Conservation (phyloP, 148 eudicot genomes). For the Nepenthes gracilis region DNA sequence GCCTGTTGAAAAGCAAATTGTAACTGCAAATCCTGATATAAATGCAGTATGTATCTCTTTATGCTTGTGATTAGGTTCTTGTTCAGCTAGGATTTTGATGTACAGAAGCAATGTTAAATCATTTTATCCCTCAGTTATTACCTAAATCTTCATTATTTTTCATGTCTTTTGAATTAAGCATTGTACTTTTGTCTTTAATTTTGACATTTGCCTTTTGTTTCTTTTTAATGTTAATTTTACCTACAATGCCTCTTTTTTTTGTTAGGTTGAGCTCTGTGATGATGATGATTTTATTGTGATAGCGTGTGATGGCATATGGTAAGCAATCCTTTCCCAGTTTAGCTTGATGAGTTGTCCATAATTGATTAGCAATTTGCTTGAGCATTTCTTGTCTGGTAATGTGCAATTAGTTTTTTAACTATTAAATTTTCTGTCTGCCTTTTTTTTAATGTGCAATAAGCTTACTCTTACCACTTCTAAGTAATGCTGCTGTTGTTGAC, state of each 20-base stretch:
- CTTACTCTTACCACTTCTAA: too few relatives aligned
- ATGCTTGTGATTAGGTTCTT: background rate
- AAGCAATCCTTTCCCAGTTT: slow-evolving; percentile 15
- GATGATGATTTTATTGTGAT: slow-evolving; percentile 91
- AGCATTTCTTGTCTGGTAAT: background rate
- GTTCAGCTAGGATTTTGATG: background rate
- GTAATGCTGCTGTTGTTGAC: too few relatives aligned
- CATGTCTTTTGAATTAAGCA: too few relatives aligned
- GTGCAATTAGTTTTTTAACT: too few relatives aligned
- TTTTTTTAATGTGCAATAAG: too few relatives aligned
- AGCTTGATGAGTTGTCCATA: background rate
- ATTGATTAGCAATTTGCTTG: background rate
- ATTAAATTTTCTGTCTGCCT: too few relatives aligned
- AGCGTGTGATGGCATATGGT: slow-evolving; percentile 99
- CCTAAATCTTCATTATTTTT: background rate
- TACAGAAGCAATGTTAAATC: background rate
- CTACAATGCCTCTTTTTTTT: background rate
- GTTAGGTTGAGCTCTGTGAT: slow-evolving; percentile 73
- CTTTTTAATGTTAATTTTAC: background rate
- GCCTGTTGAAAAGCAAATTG: slow-evolving; percentile 87
- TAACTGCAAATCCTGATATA: slow-evolving; percentile 88
- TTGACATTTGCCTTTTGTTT: background rate
- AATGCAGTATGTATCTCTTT: slow-evolving; percentile 45
- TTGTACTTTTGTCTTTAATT: background rate
- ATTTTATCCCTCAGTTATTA: background rate